Evolutionary conservation across 352 stramenopile species (phyloP), one percentile per base, ranked within the genome.

Genomic region (Phytophthora tentaculata): DNA sequence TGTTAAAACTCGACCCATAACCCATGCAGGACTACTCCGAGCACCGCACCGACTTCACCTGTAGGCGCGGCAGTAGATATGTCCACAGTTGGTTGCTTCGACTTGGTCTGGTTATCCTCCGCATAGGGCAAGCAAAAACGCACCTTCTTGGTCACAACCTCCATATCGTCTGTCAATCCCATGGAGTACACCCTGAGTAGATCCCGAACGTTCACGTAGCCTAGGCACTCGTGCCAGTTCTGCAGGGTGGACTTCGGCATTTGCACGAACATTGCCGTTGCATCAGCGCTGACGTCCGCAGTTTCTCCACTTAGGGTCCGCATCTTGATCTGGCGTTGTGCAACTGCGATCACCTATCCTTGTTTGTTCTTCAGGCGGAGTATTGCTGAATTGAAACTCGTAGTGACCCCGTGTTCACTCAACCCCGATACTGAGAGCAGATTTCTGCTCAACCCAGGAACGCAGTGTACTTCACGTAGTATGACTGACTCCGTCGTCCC

Each of bases 51-150:
- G 35, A 69, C 12, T n/a, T 57, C 37, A 56, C 64, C 58, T 0
- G 53, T 68, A 5, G 45, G 54, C 0, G 59, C 32, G 1, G 66
- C 56, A 0, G 14, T 19, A 0, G 65, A 73, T 17, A 37, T 65
- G 14, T 73, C 65, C 12, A n/a, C 0, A 4, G 16, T 44, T 16
- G 65, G 52, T 13, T 73, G 59, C 1, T 35, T 44, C 7, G 4
- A 22, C 16, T 35, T 51, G 1, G 48, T 54, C 17, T 61, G 65
- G 22, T 71, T 67, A 28, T 37, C 64, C n/a, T 73, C 54, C 0
- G 58, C 51, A 37, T 53, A 73, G 0, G 47, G 4, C 16, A 64
- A 22, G n/a, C 62, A 64, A 17, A 70, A 61, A 1, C 35, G 13
- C 0, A 48, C 24, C 16, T 67, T 67, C 14, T 56, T 61, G 0